Base-by-base conservation (phyloP, 441 rosid species). In the Gossypium schwendimanii region DNA sequence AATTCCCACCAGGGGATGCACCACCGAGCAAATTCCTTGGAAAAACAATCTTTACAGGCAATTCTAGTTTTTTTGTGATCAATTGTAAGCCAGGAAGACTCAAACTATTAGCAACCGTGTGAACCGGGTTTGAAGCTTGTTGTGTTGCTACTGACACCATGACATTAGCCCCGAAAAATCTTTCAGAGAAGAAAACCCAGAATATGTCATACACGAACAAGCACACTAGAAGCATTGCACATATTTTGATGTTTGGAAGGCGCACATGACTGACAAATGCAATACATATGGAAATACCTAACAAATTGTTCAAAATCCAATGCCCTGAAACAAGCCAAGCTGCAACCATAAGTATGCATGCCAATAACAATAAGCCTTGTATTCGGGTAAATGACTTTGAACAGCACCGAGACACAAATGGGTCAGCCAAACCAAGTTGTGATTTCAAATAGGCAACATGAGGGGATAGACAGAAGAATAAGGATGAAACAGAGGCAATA, bases 151-250 rank as follows among this genome's bases (percentile, higher is more conserved):
- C 99, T 0, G 98, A 85, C 17, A 94, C 98, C 99, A 94, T 94
- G 73, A 94, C 99, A 68, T 92, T 94, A 70, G 95, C 97, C 75
- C 99, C 99, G 78, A 94, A 94, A 82, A 91, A 87, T 76, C 93
- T 92, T 87, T 94, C 97, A 14, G 99, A 92, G 86, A 87, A 94
- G 88, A 94, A 94, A 73, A 94, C 99, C 99, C 99, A 94, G 82
- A 94, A 94, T 62, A 94, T 92, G 82, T 95, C 99, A 73, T 95
- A 92, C 18, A 92, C 90, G 70, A 94, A 94, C 78, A 94, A 83
- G 74, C 97, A 92, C 44, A 78, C 84, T 1, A 94, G 91, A n/a
- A 94, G 96, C 84, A 91, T 87, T 6, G 97, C 89, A 47, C 97
- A 94, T 80, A 91, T 84, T 80, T 91, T 92, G 86, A 94, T 87